Conservation (phyloP, 176 grass and related monocot species). For the Lolium multiflorum region DNA sequence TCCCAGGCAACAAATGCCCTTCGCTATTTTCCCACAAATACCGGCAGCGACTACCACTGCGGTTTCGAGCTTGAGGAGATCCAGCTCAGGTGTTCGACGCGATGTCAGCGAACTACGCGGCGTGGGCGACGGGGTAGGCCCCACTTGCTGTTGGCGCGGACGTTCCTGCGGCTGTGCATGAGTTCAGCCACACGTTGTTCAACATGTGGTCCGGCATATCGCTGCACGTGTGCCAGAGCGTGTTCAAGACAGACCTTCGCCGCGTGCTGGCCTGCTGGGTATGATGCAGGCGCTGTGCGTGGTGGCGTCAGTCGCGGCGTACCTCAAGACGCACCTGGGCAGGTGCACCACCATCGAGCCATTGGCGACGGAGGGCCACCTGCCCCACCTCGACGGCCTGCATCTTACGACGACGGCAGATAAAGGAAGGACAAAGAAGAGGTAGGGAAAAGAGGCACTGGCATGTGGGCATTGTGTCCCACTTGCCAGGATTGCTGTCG, state of each 20-base stretch:
- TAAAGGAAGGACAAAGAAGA: too few species aligned
- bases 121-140: slow-evolving; percentile 92
- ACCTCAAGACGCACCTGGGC: slow-evolving; percentile 75
- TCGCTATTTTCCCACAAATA: too few species aligned
- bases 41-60: slow-evolving; percentile 78
- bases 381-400: slow-evolving; percentile 87
- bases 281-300: slow-evolving; percentile 71
- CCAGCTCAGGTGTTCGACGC: slow-evolving; percentile 79
- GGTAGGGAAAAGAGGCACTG: too few species aligned
- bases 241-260: slow-evolving; percentile 87
- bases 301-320: slow-evolving; percentile 70
- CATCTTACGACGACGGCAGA: too few species aligned
- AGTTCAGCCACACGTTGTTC: slow-evolving; percentile 95
- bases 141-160: slow-evolving; percentile 91
- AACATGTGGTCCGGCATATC: slow-evolving; percentile 99
- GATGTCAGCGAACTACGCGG: slow-evolving; percentile 86
- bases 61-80: slow-evolving; percentile 88
- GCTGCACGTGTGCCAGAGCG: slow-evolving; percentile 82
- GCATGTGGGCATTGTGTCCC: too few species aligned
- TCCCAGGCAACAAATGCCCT: too few species aligned
- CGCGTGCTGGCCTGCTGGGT: slow-evolving; percentile 48
- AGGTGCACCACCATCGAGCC: slow-evolving; percentile 74
- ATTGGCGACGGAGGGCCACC: slow-evolving; percentile 83
- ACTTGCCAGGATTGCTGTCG: too few species aligned
- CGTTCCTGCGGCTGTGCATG: slow-evolving; percentile 77